phyloP scores from a whole-genome alignment of 345 rosid species.

The Citrus maxima region DNA sequence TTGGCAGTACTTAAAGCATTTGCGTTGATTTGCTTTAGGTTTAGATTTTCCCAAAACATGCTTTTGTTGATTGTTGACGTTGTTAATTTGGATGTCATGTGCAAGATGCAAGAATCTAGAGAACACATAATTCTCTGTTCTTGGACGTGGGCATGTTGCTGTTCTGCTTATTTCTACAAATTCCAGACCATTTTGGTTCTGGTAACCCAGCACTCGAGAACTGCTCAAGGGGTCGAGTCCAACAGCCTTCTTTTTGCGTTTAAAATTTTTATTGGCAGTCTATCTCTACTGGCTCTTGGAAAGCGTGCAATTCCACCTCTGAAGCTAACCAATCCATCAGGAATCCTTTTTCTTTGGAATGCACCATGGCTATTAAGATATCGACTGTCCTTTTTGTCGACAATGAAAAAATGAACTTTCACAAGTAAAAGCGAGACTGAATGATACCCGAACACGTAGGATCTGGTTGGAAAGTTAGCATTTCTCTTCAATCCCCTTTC shows the following conservation, averaged over 20 bases:
- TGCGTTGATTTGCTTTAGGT: neutral
- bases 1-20: neutral
- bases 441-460: slow-evolving; percentile 15
- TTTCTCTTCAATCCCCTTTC: neutral
- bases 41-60: neutral
- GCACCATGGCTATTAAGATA: neutral
- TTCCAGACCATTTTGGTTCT: neutral
- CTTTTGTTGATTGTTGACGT: neutral
- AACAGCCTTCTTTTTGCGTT: too few species aligned
- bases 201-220: neutral
- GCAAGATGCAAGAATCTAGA: neutral
- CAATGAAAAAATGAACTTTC: neutral
- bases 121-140: neutral
- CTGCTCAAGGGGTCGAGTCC: too few species aligned
- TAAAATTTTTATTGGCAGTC: neutral
- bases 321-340: neutral
- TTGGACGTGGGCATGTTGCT: neutral
- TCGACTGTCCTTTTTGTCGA: neutral
- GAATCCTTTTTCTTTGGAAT: slow-evolving; percentile 16
- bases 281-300: neutral
- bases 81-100: neutral
- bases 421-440: neutral
- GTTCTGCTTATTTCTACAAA: neutral
- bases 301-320: neutral
- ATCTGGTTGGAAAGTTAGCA: slow-evolving; percentile 24